Percentiles rank a stretch among this genome's conserved stretches.
Conservation (phyloP, 805 yeast genomes). For the Debaryomyces prosopidis region DNA sequence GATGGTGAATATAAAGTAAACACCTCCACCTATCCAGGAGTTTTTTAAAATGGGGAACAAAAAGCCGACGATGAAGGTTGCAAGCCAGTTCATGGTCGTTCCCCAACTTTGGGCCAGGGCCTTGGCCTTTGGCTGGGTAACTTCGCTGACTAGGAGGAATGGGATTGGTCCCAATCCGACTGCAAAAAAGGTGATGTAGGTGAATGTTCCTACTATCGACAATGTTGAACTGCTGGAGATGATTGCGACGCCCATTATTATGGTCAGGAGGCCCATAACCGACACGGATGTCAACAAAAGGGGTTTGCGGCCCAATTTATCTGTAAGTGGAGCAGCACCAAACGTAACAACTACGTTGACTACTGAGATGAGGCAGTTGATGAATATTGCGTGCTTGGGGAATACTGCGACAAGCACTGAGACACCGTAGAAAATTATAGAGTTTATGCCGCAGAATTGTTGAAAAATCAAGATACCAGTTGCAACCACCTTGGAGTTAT, state of each 20-base stretch:
- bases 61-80: conserved; percentile 80
- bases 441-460: conserved; percentile 90
- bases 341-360: conserved; percentile 76
- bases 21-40: conserved; percentile 67
- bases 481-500: conserved; percentile 62
- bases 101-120: conserved; percentile 93
- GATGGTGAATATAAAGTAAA: conserved; percentile 69
- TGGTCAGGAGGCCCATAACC: conserved; percentile 66
- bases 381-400: conserved; percentile 67
- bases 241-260: conserved; percentile 68
- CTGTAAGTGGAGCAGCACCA: conserved; percentile 74
- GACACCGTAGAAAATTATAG: conserved; percentile 92
- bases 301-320: conserved; percentile 70
- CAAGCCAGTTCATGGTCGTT: conserved; percentile 85
- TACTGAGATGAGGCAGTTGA: conserved; percentile 76
- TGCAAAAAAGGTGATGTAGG: conserved; percentile 84
- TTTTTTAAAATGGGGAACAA: conserved; percentile 73
- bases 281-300: conserved; percentile 64
- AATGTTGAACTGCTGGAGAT: conserved; percentile 43
- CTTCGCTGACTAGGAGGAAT: conserved; percentile 81
- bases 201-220: conserved; percentile 63
- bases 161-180: conserved; percentile 96
- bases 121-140: conserved; percentile 77
- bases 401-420: conserved; percentile 69
- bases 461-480: conserved; percentile 78